These are phyloP conservation scores for Adansonia grandidieri DNA, from an alignment of 441 rosid genomes.

Conservation along the genomic window DNA sequence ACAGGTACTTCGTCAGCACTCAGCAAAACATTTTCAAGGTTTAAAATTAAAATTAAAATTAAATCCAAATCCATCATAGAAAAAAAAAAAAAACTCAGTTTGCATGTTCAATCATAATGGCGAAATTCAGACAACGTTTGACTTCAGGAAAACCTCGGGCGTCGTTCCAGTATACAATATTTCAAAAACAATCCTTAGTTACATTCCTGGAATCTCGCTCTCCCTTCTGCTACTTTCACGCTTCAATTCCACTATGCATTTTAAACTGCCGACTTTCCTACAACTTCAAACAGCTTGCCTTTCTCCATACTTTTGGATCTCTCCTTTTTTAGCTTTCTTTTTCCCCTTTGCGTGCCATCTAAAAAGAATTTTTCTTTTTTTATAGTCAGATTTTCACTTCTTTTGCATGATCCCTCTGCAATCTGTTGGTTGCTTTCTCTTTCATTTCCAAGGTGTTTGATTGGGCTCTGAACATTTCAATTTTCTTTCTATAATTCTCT, in stretches of 20 bases:
- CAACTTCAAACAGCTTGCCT: conserved; percentile 12
- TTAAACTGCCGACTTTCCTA: neutral
- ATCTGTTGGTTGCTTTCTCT: neutral
- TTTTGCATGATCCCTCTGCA: conserved; percentile 27
- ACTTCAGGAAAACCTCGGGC: conserved; percentile 42
- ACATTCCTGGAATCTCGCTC: conserved; percentile 36
- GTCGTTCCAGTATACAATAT: conserved; percentile 21
- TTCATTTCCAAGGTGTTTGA: conserved; percentile 10
- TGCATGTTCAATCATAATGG: neutral
- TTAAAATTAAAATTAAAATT: neutral
- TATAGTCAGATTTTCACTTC: conserved; percentile 26
- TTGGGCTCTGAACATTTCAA: neutral
- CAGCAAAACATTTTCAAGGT: neutral
- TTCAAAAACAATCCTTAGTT: conserved; percentile 18
- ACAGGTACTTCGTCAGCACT: neutral
- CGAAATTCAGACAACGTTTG: conserved; percentile 28
- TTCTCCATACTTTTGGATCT: conserved; percentile 6
- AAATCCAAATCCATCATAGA: neutral
- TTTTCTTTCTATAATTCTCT: conserved; percentile 9
- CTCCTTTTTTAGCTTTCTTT: conserved; percentile 14
- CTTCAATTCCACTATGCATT: conserved; percentile 19
- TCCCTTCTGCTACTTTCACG: conserved; percentile 14
- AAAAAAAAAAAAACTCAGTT: neutral
- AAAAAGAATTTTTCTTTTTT: conserved; percentile 33
- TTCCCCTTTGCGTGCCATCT: conserved; percentile 62